These are phyloP conservation scores for Pyrenula aspistea DNA, from an alignment of 495 filamentous ascomycete genomes.

Conservation along the genomic window DNA sequence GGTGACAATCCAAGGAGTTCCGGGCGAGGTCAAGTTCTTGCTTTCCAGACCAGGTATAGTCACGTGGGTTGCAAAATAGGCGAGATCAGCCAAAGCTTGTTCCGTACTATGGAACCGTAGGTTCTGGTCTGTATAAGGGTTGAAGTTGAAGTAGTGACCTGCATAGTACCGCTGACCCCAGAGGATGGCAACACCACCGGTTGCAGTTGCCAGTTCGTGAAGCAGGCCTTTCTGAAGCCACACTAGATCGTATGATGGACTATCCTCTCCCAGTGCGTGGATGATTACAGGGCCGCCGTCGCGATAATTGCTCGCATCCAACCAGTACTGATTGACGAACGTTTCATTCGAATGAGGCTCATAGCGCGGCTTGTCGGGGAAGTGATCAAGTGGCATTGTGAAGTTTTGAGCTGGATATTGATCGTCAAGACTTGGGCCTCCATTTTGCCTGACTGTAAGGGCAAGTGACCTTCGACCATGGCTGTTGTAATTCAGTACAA, in stretches of 20 bases:
- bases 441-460: not conserved
- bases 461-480: no score
- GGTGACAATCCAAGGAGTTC: constrained; percentile 54
- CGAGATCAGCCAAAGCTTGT: constrained; percentile 62
- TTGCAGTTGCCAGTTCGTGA: constrained; percentile 46
- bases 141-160: constrained; percentile 38
- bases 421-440: not conserved
- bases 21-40: constrained; percentile 41
- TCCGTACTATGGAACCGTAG: constrained; percentile 66
- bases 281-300: constrained; percentile 63
- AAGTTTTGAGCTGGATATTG: constrained; percentile 49
- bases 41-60: constrained; percentile 52
- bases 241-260: constrained; percentile 40
- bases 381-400: constrained; percentile 61
- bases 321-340: constrained; percentile 61
- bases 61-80: constrained; percentile 60
- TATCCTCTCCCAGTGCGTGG: constrained; percentile 51
- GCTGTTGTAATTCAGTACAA: no score
- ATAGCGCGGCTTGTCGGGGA: constrained; percentile 57
- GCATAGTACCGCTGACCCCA: constrained; percentile 73
- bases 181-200: constrained; percentile 56
- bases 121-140: constrained; percentile 46
- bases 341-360: constrained; percentile 50
- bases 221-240: constrained; percentile 61
- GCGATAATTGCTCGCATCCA: constrained; percentile 54